A percentile compares a stretch with the other conserved stretches of the same genome.
These are phyloP conservation scores for Aspergillus eucalypticola DNA, from an alignment of 2,329 filamentous ascomycete genomes.

Conservation along the genomic window DNA sequence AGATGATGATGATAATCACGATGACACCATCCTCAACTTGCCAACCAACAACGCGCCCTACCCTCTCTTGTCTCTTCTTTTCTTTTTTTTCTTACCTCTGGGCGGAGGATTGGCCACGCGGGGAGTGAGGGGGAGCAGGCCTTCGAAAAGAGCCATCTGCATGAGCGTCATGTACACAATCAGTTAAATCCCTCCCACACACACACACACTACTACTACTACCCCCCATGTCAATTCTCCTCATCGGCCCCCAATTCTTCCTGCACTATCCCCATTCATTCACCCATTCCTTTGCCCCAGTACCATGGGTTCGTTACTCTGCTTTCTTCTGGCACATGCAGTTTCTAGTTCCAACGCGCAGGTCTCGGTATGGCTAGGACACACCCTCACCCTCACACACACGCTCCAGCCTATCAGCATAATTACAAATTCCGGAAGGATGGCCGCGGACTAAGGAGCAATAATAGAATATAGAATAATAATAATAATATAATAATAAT, in stretches of 20 bases:
- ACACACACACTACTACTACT: too few species aligned
- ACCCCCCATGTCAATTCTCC: not conserved
- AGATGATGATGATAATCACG: not conserved
- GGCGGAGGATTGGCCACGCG: constrained; percentile 2
- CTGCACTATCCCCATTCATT: not conserved
- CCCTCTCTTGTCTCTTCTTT: too few species aligned
- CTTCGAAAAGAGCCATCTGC: constrained; percentile 1
- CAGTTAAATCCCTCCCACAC: not conserved
- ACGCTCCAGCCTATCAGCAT: not conserved
- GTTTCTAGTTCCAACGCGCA: not conserved
- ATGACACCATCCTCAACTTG: not conserved
- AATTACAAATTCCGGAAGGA: not conserved
- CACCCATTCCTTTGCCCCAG: not conserved
- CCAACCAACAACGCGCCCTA: not conserved
- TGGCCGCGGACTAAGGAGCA: not conserved
- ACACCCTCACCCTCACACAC: not conserved
- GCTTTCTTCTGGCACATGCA: not conserved
- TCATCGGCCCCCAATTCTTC: not conserved
- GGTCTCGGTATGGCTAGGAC: not conserved
- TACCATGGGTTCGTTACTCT: not conserved
- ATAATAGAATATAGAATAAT: not conserved
- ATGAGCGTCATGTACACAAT: constrained; percentile 5
- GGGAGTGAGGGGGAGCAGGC: constrained; percentile 1
- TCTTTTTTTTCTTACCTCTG: not conserved
- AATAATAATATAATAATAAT: not conserved